Conservation (phyloP, 176 grass and related monocot species). For the Raddia distichophylla region DNA sequence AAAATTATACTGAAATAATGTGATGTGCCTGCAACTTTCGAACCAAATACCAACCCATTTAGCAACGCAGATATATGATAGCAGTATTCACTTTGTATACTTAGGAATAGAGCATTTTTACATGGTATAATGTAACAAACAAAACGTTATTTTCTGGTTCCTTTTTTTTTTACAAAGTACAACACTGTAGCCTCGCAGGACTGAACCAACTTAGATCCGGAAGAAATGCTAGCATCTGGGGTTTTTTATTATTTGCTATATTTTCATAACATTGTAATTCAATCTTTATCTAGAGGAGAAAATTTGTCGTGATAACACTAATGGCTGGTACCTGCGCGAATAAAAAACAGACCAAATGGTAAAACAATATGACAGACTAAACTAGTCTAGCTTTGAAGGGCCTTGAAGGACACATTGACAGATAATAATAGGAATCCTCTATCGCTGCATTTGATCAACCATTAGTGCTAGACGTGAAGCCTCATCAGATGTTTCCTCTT, state of each 20-base stretch:
- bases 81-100: not conserved
- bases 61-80: not conserved
- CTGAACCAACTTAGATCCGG: not conserved
- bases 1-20: not conserved
- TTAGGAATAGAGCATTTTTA: slow-evolving; percentile 3
- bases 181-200: not conserved
- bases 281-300: not conserved
- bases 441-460: slow-evolving; percentile 2
- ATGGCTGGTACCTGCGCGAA: not conserved
- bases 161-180: not conserved
- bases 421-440: not conserved
- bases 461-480: not conserved
- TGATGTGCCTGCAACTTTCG: not conserved
- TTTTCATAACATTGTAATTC: not conserved
- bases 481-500: not conserved
- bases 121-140: slow-evolving; percentile 18
- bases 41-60: not conserved
- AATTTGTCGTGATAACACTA: not conserved
- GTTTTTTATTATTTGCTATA: not conserved
- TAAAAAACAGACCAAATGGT: slow-evolving; percentile 10
- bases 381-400: not conserved
- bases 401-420: slow-evolving; percentile 1
- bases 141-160: slow-evolving; percentile 1
- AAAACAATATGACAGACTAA: slow-evolving; percentile 11
- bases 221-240: not conserved